Base-by-base conservation (phyloP, 148 eudicot species). In the Cornus kousa region DNA sequence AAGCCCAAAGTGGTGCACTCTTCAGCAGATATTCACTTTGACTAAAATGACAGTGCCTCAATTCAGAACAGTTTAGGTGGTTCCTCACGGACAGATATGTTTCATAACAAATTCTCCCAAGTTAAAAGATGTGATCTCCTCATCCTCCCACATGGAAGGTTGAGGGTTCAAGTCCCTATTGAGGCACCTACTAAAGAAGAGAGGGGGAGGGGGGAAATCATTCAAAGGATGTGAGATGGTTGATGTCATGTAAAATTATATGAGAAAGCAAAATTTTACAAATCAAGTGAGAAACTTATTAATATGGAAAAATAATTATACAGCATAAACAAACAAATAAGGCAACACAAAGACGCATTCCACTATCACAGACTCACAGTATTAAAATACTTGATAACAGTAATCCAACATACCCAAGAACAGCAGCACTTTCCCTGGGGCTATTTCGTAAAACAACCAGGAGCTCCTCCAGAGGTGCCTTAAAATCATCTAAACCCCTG, bases 401-500 rank as follows among this genome's bases (percentile, higher is more conserved):
- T 12, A 71, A 71, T 23, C 72, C 40, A 73, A 83, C 87, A 71
- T 93, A 95, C 98, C 98, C 98, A 70, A 93, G 87, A 39, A 89
- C 71, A 77, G 88, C 72, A 74, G 91, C 91, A 80, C 77, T 81
- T 74, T 87, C 93, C 81, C 84, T 89, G 73, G 79, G 78, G 64
- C 87, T 85, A 80, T 86, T 86, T 84, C 80, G 84, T 16, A 93
- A 76, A 78, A 95, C 94, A 71, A 68, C 71, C 77, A 95, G 83
- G 53, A 93, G 91, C 87, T 95, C 98, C 87, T 95, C 98, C 59
- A 95, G 82, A 71, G 98, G 98, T 70, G 97, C 86, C 88, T 85
- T 89, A 82, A 90, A 95, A 90, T 95, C 98, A 88, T 95, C 96
- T 65, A 95, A 86, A 67, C 98, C 98, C 88, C 90, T 95, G 83